Evolutionary conservation across 2,329 filamentous ascomycete species (phyloP).

Genomic region (Penicillium occitanis): DNA sequence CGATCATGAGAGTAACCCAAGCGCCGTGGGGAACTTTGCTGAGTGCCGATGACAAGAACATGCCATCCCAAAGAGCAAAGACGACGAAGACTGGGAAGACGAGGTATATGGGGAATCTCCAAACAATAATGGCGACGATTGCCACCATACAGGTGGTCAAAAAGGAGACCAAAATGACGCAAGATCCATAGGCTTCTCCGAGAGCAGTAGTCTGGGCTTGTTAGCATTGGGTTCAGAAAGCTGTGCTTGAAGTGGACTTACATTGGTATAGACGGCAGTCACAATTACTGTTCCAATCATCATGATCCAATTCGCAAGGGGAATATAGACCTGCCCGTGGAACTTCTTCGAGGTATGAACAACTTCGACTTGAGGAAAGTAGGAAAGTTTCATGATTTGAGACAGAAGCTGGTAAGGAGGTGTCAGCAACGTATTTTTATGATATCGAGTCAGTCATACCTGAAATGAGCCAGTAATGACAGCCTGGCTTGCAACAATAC

Average conservation of each 20-base stretch:
- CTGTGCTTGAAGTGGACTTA: slow-evolving; percentile 16
- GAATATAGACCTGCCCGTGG: slow-evolving; percentile 75
- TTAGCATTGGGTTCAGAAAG: neutral
- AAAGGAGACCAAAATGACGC: slow-evolving; percentile 77
- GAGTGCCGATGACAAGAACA: slow-evolving; percentile 68
- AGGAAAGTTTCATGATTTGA: slow-evolving; percentile 70
- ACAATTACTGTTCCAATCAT: slow-evolving; percentile 75
- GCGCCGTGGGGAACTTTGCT: slow-evolving; percentile 73
- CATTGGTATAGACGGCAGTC: slow-evolving; percentile 70
- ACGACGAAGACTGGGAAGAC: slow-evolving; percentile 63
- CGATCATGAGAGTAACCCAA: slow-evolving; percentile 72
- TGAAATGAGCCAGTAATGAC: slow-evolving; percentile 77
- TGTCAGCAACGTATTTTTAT: neutral
- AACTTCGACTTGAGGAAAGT: slow-evolving; percentile 74
- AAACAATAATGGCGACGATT: slow-evolving; percentile 69
- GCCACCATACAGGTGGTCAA: slow-evolving; percentile 74
- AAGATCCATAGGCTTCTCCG: slow-evolving; percentile 75
- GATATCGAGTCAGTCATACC: slow-evolving; percentile 33
- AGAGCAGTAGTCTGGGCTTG: slow-evolving; percentile 60
- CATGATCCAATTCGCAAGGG: slow-evolving; percentile 72
- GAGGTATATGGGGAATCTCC: slow-evolving; percentile 62
- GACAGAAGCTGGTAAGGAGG: slow-evolving; percentile 50
- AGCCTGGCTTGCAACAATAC: slow-evolving; percentile 72
- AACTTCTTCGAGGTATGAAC: slow-evolving; percentile 69
- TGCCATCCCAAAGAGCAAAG: slow-evolving; percentile 66